Base-by-base conservation (phyloP, 2,329 filamentous ascomycete genomes). In the Hypoxylon sp. region DNA sequence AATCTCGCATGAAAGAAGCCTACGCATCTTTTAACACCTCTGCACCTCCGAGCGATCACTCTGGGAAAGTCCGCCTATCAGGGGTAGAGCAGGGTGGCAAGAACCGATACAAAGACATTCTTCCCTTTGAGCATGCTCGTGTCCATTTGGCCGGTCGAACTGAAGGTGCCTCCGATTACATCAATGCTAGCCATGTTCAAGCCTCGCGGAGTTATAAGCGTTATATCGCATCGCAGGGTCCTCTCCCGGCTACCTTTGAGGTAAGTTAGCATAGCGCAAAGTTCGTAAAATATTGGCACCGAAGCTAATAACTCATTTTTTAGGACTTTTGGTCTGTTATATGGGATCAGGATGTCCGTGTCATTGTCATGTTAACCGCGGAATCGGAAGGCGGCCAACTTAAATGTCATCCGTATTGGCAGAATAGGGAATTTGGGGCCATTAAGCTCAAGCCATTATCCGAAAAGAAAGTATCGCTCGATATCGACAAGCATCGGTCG, bases 241-340 rank as follows among this genome's bases (percentile, higher is more conserved):
- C 96, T 9, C 87, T 98, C 39, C 96, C 96, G 19, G 90, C 93
- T 54, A 99, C 96, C 0, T 98, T 97, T 76, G 91, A 93, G 79
- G 93, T 95, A 83, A 84, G 90, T 82, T 17, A 17, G 35, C 5
- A 22, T 22, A 22, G 8, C 9, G 17, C 39, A 3, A 19, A 17
- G n/a, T 35, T 11, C 10, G 35, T 13, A 2, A 50, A 11, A 0
- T 4, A 29, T 26, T 44, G 22, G 31, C 14, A 24, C n/a, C 24
- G 44, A 57, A 29, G 44, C 77, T 82, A 72, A 83, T 76, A 55
- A 39, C 54, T 50, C 6, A 33, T 55, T 2, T 31, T 35, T 5
- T 72, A 96, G 93, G 96, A 99, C 79, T 99, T 99, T 78, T 99
- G 96, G 96, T 95, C 94, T 67, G 92, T 98, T 10, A 87, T 98